These are phyloP conservation scores for Vachellia pachyceras DNA, from an alignment of 306 rosid genomes.

Conservation along the genomic window DNA sequence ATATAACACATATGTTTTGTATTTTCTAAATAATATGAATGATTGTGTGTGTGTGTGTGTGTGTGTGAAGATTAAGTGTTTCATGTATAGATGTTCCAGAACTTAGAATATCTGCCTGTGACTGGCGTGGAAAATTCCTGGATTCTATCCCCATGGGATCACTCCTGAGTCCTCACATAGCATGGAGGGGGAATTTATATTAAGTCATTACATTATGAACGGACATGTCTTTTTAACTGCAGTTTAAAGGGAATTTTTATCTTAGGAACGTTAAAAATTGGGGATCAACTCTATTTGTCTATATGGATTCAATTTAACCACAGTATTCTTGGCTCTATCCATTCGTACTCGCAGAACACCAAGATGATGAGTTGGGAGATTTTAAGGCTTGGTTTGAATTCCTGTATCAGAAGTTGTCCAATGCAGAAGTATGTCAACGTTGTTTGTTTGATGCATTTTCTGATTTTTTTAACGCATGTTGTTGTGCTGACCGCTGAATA, in stretches of 20 bases:
- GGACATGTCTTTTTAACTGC: not conserved
- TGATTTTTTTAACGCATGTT: conserved; percentile 38
- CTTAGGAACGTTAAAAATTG: not conserved
- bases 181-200: not conserved
- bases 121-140: not conserved
- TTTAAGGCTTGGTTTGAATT: conserved; percentile 57
- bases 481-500: conserved; percentile 41
- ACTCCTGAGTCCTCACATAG: not conserved
- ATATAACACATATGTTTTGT: not conserved
- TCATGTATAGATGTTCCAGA: not conserved
- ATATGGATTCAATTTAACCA: conserved; percentile 1
- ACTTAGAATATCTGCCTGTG: not conserved
- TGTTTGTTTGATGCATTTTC: conserved; percentile 21
- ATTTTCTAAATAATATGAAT: not conserved
- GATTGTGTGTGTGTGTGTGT: not conserved
- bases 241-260: not conserved
- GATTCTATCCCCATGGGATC: not conserved
- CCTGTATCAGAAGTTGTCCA: conserved; percentile 39
- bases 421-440: conserved; percentile 55
- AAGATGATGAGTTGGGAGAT: conserved; percentile 67
- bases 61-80: not conserved
- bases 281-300: not conserved
- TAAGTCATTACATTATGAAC: conserved; percentile 9
- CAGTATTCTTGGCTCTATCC: conserved; percentile 28
- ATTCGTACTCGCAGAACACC: conserved; percentile 50